These are phyloP conservation scores for Nothophaeocryptopus gaeumannii DNA, from an alignment of 2,329 filamentous ascomycete species.

Conservation along the genomic window DNA sequence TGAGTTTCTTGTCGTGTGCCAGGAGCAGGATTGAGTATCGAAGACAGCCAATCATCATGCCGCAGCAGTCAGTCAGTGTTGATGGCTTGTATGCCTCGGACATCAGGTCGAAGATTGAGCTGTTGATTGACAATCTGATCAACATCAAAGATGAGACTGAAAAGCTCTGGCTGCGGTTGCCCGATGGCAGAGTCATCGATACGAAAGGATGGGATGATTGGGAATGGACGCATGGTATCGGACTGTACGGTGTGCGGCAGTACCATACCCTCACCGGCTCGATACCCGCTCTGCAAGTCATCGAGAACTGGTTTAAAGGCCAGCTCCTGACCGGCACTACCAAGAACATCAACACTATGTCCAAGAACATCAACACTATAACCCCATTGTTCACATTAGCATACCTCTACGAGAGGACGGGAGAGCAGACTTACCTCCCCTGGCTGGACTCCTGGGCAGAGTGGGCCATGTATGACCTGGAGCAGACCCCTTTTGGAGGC, in stretches of 20 bases:
- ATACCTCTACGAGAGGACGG: slow-evolving; percentile 72
- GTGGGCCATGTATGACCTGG: slow-evolving; percentile 76
- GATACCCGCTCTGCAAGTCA: slow-evolving; percentile 58
- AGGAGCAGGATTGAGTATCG: slow-evolving; percentile 5
- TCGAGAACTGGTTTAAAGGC: slow-evolving; percentile 69
- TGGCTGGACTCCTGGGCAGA: slow-evolving; percentile 81
- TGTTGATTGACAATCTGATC: slow-evolving; percentile 70
- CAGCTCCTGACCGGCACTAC: slow-evolving; percentile 71
- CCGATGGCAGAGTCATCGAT: slow-evolving; percentile 73
- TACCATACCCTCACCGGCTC: slow-evolving; percentile 73
- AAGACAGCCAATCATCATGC: slow-evolving; percentile 36
- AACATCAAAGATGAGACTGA: slow-evolving; percentile 75
- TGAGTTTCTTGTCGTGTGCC: slow-evolving; percentile 1
- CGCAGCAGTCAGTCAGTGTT: slow-evolving; percentile 30
- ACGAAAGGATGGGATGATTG: slow-evolving; percentile 82
- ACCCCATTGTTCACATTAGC: slow-evolving; percentile 72
- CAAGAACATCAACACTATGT: slow-evolving; percentile 84
- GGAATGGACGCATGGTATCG: slow-evolving; percentile 50
- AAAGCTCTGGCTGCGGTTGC: slow-evolving; percentile 67
- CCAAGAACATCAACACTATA: too few species aligned
- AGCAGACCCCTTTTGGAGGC: slow-evolving; percentile 66
- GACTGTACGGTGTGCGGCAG: slow-evolving; percentile 75
- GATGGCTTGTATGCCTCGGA: slow-evolving; percentile 42
- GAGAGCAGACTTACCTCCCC: slow-evolving; percentile 65
- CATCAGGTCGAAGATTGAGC: slow-evolving; percentile 57